Evolutionary conservation across 495 filamentous ascomycete species (phyloP).

Genomic region (Pseudomonodictys pantanalensis): DNA sequence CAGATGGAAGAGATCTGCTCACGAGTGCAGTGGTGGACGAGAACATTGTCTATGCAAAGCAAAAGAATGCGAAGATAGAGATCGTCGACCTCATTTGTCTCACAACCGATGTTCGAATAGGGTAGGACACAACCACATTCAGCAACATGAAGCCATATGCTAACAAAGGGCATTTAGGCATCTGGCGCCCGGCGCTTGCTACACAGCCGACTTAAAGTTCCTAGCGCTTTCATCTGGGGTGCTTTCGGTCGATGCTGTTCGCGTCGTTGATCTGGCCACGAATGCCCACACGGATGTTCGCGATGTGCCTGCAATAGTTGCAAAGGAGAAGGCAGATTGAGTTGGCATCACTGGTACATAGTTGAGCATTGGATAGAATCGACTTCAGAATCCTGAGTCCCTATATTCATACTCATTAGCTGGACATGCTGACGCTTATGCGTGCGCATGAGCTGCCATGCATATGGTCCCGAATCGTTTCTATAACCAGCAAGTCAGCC

Average conservation of each 20-base stretch:
- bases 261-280: constrained; percentile 76
- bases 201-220: constrained; percentile 75
- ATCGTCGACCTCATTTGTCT: constrained; percentile 73
- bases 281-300: constrained; percentile 80
- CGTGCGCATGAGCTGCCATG: no score
- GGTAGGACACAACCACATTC: constrained; percentile 49
- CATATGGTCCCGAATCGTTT: no score
- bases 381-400: no score
- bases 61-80: constrained; percentile 69
- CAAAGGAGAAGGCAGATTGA: no score
- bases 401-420: no score
- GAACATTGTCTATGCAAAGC: constrained; percentile 77
- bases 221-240: constrained; percentile 72
- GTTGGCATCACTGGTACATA: no score
- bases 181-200: constrained; percentile 71
- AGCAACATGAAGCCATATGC: not conserved
- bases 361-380: no score
- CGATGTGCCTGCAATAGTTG: constrained; percentile 71
- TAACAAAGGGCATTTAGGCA: constrained; percentile 51
- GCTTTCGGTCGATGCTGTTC: constrained; percentile 72
- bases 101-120: constrained; percentile 78
- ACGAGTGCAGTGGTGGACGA: constrained; percentile 84
- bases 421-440: no score
- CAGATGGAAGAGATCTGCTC: constrained; percentile 46
- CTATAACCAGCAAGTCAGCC: no score